These are phyloP conservation scores for Arachis monticola DNA, from an alignment of 331 rosid genomes.

Conservation along the genomic window DNA sequence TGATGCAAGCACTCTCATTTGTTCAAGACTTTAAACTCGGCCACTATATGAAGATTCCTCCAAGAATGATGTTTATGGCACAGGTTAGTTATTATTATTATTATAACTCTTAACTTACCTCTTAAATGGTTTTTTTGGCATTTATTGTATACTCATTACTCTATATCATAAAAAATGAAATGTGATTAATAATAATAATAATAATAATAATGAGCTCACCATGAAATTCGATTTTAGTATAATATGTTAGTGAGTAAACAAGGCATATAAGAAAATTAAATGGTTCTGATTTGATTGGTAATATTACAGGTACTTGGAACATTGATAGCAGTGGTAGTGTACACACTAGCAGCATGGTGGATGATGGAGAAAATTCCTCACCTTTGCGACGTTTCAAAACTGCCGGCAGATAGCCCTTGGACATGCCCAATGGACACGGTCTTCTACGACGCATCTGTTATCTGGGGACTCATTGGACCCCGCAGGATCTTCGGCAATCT, in stretches of 20 bases:
- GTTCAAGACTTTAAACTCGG: conserved; percentile 86
- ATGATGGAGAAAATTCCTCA: conserved; percentile 69
- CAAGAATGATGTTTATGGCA: conserved; percentile 88
- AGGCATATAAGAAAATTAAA: too few species aligned
- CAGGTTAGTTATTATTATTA: conserved; percentile 52
- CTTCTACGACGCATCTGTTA: conserved; percentile 77
- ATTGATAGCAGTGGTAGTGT: conserved; percentile 58
- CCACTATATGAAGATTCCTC: conserved; percentile 95
- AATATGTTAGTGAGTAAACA: too few species aligned
- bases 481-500: conserved; percentile 85
- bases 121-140: too few species aligned
- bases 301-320: conserved; percentile 73
- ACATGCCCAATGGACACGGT: conserved; percentile 79
- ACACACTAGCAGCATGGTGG: conserved; percentile 86
- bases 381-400: conserved; percentile 65
- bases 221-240: too few species aligned
- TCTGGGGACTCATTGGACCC: conserved; percentile 86
- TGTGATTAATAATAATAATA: too few species aligned
- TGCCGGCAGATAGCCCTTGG: conserved; percentile 77
- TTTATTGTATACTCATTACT: too few species aligned
- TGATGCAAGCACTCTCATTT: conserved; percentile 72
- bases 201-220: too few species aligned
- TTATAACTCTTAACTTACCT: too few species aligned
- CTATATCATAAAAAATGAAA: too few species aligned
- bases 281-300: too few species aligned